Base-by-base conservation (phyloP, 371 early-diverging fungal genomes). In the Gilbertella persicaria region DNA sequence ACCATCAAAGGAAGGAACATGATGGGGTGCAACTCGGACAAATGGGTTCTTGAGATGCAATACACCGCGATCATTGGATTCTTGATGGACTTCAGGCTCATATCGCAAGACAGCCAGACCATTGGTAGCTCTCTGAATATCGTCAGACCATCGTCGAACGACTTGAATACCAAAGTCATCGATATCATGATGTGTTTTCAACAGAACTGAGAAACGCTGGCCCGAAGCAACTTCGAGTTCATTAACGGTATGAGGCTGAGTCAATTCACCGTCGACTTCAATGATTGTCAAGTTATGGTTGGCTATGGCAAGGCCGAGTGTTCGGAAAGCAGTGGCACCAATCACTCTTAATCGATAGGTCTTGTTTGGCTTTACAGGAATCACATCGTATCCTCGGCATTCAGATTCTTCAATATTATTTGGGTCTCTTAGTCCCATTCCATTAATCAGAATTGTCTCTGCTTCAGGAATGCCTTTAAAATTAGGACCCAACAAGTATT, bases 391-490 rank as follows among this genome's bases (percentile, higher is more conserved):
- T 24, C 73, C 73, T 13, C 46, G 53, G 36, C 74, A 74, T 14
- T 55, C 43, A n/a, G 48, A 10, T 2, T 43, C 26, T n/a, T 50
- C 28, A 19, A 45, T 39, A 4, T 39, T 53, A 0, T 38, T 26
- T 3, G 51, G 43, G 30, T 60, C 45, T 55, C 54, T 48, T 14
- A 68, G n/a, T 0, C 62, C 59, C 16, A 50, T 53, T 24, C 76
- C 76, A 46, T 75, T 75, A 40, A 75, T 60, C n/a, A 75, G 40
- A 16, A 72, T 44, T 23, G 68, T 72, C 4, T 69, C 64, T 2
- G 74, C 66, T 19, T 74, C 74, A 19, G 66, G 62, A 20, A 74
- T 63, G 16, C 35, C 20, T 0, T 50, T 29, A 33, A 67, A 74
- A 16, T 70, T 43, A 1, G 65, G 53, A 9, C 70, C 64, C 50